A percentile compares a stretch with the other conserved stretches of the same genome.
These are phyloP conservation scores for Colletotrichum higginsianum DNA, from an alignment of 2,329 filamentous ascomycete species.

Conservation along the genomic window DNA sequence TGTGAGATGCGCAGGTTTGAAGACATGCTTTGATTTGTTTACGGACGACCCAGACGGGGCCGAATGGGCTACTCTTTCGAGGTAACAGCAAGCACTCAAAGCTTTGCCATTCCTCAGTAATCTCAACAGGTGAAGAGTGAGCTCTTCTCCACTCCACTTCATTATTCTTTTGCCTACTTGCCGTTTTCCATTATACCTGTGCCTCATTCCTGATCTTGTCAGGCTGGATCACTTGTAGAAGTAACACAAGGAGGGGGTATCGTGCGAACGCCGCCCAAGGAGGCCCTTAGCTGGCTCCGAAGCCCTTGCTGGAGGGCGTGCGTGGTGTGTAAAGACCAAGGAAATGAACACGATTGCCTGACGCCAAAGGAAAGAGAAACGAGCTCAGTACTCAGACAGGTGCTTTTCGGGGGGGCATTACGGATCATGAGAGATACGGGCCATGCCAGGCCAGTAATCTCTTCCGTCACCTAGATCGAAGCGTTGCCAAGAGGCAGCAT, in stretches of 20 bases:
- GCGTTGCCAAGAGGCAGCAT: slow-evolving; percentile 71
- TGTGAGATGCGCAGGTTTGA: not conserved
- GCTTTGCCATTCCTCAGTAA: slow-evolving; percentile 13
- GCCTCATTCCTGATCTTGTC: slow-evolving; percentile 33
- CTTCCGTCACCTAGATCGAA: slow-evolving; percentile 49
- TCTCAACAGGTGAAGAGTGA: slow-evolving; percentile 14
- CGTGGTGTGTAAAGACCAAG: slow-evolving; percentile 36
- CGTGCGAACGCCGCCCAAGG: slow-evolving; percentile 33
- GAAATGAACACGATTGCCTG: slow-evolving; percentile 30
- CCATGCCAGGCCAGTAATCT: slow-evolving; percentile 8
- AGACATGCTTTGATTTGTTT: slow-evolving; percentile 24
- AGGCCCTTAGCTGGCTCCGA: slow-evolving; percentile 18
- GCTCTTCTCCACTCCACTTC: slow-evolving; percentile 16
- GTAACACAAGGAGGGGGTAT: slow-evolving; percentile 42
- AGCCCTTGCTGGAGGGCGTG: slow-evolving; percentile 13
- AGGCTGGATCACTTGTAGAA: slow-evolving; percentile 39
- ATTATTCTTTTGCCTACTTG: slow-evolving; percentile 39
- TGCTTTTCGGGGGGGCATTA: slow-evolving; percentile 18
- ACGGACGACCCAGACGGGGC: slow-evolving; percentile 20
- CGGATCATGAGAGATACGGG: slow-evolving; percentile 12
- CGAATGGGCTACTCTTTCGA: slow-evolving; percentile 23
- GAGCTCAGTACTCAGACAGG: slow-evolving; percentile 18
- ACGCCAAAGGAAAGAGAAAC: slow-evolving; percentile 27
- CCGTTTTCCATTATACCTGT: slow-evolving; percentile 37
- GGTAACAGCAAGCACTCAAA: slow-evolving; percentile 4